These are phyloP conservation scores for Giardia muris DNA, from an alignment of 208 protist genomes.

Conservation along the genomic window DNA sequence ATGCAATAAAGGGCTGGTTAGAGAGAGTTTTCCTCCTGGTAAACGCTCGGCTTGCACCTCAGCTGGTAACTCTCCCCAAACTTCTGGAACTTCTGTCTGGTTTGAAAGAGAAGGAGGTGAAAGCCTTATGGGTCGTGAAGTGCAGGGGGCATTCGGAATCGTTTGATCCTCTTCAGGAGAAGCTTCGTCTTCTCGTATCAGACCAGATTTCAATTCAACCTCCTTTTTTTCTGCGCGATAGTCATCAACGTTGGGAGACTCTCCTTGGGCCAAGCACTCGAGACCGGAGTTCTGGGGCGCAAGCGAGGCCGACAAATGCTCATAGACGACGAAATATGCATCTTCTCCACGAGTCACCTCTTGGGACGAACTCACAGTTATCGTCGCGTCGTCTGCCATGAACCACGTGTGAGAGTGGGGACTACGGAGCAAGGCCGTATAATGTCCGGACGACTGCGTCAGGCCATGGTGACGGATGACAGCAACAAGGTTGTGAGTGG, in stretches of 20 bases:
- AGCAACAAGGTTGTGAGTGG: background rate
- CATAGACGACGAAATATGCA: background rate
- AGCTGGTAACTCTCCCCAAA: background rate
- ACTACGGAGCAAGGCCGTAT: background rate
- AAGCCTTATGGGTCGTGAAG: too few species aligned
- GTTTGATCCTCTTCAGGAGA: too few species aligned
- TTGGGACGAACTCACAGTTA: background rate
- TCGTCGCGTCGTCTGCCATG: background rate
- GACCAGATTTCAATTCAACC: background rate
- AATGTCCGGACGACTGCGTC: background rate
- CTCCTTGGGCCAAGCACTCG: background rate
- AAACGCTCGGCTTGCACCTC: background rate
- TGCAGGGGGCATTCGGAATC: too few species aligned
- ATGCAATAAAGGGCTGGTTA: background rate
- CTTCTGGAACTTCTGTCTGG: background rate
- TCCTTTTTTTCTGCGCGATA: background rate
- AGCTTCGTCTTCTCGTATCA: background rate
- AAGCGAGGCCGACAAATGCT: background rate
- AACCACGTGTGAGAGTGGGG: background rate
- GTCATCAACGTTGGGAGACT: background rate
- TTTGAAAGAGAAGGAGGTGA: too few species aligned
- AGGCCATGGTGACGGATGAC: background rate
- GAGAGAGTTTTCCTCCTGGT: background rate
- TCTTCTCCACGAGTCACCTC: background rate
- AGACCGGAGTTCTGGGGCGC: background rate